These are phyloP conservation scores for Trichoderma afroharzianum DNA, from an alignment of 2,329 filamentous ascomycete species.

Conservation along the genomic window DNA sequence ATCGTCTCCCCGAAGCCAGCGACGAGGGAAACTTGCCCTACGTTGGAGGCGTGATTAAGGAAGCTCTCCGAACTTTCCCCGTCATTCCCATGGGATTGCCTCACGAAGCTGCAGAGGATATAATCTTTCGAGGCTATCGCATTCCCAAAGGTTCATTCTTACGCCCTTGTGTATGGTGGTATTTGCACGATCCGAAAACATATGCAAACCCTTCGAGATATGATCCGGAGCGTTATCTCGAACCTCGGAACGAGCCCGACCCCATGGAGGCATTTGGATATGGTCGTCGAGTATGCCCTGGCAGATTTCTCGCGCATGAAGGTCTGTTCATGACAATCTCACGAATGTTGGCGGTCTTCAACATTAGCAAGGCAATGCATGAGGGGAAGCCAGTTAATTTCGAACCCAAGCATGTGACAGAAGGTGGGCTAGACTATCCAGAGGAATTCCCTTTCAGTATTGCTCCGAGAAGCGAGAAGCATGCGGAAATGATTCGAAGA, in stretches of 20 bases:
- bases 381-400: not conserved
- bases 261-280: not conserved
- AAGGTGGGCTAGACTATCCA: not conserved
- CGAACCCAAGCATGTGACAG: not conserved
- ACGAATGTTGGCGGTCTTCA: not conserved
- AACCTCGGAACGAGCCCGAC: constrained; percentile 22
- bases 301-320: not conserved
- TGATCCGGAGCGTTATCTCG: constrained; percentile 28
- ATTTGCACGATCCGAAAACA: not conserved
- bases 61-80: not conserved
- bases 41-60: not conserved
- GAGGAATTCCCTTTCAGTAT: not conserved
- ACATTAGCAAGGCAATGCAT: not conserved
- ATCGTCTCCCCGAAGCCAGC: not conserved
- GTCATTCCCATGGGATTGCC: not conserved
- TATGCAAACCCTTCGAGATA: constrained; percentile 40
- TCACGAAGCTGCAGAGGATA: not conserved
- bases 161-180: not conserved
- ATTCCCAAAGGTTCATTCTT: not conserved
- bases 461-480: not conserved
- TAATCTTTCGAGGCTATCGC: not conserved
- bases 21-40: not conserved
- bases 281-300: constrained; percentile 13
- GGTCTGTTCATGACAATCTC: not conserved
- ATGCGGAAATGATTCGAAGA: not conserved